Evolutionary conservation across 139 green algal species (phyloP).

Genomic region (Auxenochlorella pyrenoidosa): DNA sequence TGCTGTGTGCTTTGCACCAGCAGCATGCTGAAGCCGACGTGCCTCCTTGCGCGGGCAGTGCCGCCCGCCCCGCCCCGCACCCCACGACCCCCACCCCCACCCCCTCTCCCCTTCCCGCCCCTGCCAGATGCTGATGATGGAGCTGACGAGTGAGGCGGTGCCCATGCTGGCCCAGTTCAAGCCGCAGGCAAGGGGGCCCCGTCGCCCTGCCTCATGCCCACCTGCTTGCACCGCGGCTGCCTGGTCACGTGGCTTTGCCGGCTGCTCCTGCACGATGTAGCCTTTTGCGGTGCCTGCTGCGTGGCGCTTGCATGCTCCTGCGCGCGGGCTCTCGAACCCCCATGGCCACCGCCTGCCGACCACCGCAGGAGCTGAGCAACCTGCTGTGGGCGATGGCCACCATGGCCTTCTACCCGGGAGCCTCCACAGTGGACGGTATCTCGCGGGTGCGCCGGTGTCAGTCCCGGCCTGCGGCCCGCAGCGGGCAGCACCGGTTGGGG

Average conservation of each 20-base stretch:
- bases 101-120: too few relatives aligned
- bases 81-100: too few relatives aligned
- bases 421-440: not conserved
- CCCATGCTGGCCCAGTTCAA: conserved; percentile 52
- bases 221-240: too few relatives aligned
- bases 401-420: conserved; percentile 44
- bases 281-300: too few relatives aligned
- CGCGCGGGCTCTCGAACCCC: not conserved
- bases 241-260: too few relatives aligned
- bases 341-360: not conserved
- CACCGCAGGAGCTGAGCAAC: conserved; percentile 57
- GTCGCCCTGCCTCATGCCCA: not conserved
- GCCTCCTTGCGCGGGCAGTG: too few relatives aligned
- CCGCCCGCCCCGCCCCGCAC: too few relatives aligned
- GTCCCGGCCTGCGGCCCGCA: not conserved
- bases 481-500: too few relatives aligned
- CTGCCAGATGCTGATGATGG: conserved; percentile 16
- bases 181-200: conserved; percentile 18
- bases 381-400: conserved; percentile 50
- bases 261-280: too few relatives aligned
- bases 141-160: conserved; percentile 35
- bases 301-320: not conserved
- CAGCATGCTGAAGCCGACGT: too few relatives aligned
- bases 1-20: too few relatives aligned
- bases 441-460: not conserved